phyloP scores from a whole-genome alignment of 148 eudicot species.

The Tetragonia tetragonoides region DNA sequence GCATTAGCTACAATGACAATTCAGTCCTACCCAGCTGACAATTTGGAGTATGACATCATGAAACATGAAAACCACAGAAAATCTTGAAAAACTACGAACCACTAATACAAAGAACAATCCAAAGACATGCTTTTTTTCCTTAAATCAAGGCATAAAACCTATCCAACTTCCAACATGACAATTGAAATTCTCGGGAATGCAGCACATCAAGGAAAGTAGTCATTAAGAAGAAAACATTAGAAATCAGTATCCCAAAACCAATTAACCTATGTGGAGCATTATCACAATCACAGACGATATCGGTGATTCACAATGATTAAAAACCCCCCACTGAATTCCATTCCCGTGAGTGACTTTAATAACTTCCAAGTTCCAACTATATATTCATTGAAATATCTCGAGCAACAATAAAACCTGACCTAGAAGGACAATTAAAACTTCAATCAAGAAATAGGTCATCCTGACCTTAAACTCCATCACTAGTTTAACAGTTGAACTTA shows the following conservation, averaged over 20 bases:
- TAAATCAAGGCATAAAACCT: background rate
- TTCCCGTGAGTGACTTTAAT: background rate
- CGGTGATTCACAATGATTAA: background rate
- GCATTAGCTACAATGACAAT: no score
- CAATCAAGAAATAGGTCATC: no score
- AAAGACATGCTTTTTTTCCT: background rate
- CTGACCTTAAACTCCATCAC: no score
- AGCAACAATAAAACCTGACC: background rate
- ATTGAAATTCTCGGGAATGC: background rate
- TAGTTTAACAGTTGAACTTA: no score
- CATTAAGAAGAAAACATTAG: no score
- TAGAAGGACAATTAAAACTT: background rate
- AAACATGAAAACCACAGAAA: background rate
- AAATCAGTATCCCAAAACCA: background rate
- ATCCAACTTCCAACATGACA: background rate
- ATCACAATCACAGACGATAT: background rate
- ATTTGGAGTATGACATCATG: background rate
- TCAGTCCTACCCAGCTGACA: no score
- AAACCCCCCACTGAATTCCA: background rate
- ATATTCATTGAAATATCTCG: no score
- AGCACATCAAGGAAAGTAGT: no score
- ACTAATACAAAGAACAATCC: background rate
- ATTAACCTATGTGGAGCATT: background rate
- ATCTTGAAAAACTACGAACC: background rate
- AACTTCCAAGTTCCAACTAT: no score